These are phyloP conservation scores for Auricularia sp. DNA, from an alignment of 768 basidiomycete genomes.

Conservation along the genomic window DNA sequence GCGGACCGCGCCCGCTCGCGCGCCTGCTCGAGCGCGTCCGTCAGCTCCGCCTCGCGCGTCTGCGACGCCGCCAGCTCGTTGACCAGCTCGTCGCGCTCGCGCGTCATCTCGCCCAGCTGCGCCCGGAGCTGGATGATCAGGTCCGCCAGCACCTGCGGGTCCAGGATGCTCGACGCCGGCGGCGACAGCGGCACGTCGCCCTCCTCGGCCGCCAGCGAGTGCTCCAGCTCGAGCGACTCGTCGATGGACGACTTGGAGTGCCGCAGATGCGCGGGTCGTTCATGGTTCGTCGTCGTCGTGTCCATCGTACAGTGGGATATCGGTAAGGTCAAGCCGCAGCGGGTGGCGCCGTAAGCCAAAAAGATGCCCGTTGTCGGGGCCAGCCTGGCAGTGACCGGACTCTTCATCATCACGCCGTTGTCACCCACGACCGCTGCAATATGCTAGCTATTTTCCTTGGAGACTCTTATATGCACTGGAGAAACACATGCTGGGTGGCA, in stretches of 20 bases:
- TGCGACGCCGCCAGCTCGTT: constrained; percentile 39
- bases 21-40: constrained; percentile 47
- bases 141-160: constrained; percentile 65
- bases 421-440: too few species aligned
- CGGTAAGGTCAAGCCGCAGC: background rate
- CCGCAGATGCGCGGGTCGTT: constrained; percentile 1
- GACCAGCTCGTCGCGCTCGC: constrained; percentile 61
- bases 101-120: constrained; percentile 51
- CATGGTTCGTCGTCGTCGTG: constrained; percentile 6
- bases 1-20: constrained; percentile 12
- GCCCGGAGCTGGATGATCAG: constrained; percentile 64
- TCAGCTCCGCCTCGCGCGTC: constrained; percentile 46
- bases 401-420: too few species aligned
- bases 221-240: constrained; percentile 69
- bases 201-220: constrained; percentile 40
- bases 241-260: constrained; percentile 36
- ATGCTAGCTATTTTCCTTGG: too few species aligned
- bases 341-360: background rate
- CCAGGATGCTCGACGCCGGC: constrained; percentile 37
- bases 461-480: too few species aligned
- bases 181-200: constrained; percentile 1
- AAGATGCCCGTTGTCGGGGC: too few species aligned
- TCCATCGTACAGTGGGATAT: constrained; percentile 12
- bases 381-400: too few species aligned
- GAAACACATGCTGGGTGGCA: too few species aligned